phyloP scores from a whole-genome alignment of 176 grass and related monocot genomes.

The Avena insularis region DNA sequence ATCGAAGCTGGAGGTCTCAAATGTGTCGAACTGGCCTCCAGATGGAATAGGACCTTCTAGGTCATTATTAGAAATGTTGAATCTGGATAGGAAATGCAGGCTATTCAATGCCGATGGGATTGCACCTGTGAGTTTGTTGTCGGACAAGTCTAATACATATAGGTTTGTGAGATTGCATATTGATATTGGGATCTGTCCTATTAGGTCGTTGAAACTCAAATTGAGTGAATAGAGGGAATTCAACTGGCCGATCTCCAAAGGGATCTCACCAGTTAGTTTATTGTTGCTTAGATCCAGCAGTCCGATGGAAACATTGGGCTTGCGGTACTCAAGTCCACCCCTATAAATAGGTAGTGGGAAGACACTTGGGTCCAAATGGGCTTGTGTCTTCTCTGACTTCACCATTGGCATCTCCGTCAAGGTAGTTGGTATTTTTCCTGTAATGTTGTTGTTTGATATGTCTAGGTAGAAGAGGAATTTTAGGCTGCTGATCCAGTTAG shows the following conservation, averaged over 20 bases:
- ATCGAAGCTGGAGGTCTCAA: not conserved
- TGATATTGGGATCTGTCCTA: slow-evolving; percentile 28
- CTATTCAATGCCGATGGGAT: slow-evolving; percentile 23
- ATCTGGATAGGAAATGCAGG: slow-evolving; percentile 36
- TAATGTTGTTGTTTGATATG: no score
- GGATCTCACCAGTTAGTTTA: slow-evolving; percentile 37
- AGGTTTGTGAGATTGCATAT: slow-evolving; percentile 37
- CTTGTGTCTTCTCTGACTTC: not conserved
- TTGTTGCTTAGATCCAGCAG: not conserved
- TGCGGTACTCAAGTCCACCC: not conserved
- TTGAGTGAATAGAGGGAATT: slow-evolving; percentile 30
- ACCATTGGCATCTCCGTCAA: slow-evolving; percentile 43
- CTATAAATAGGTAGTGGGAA: not conserved
- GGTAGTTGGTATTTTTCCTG: no score
- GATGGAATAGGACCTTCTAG: slow-evolving; percentile 36
- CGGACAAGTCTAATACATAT: slow-evolving; percentile 42
- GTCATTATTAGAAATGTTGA: slow-evolving; percentile 39
- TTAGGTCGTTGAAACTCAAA: slow-evolving; percentile 42
- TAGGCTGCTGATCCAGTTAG: no score
- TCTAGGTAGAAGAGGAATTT: no score
- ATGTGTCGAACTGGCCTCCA: slow-evolving; percentile 26
- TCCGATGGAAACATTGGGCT: not conserved
- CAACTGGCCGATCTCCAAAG: slow-evolving; percentile 39
- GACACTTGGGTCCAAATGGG: not conserved
- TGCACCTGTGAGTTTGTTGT: slow-evolving; percentile 43